Percentiles rank a stretch among this genome's conserved stretches.
These are phyloP conservation scores for Neurospora sp. DNA, from an alignment of 495 filamentous ascomycete genomes.

Conservation along the genomic window DNA sequence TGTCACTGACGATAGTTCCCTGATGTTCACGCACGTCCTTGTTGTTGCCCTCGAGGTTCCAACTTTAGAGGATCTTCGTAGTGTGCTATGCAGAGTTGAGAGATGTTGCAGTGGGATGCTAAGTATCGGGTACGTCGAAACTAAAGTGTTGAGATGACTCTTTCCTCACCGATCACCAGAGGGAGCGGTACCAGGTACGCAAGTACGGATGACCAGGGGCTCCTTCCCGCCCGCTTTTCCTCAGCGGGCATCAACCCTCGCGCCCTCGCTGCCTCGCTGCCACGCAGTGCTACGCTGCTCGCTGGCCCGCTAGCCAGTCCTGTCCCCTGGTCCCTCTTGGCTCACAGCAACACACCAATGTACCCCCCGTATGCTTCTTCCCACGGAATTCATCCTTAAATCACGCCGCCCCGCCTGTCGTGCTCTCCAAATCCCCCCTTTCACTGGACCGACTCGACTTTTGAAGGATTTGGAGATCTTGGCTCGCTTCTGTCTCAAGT, in stretches of 20 bases:
- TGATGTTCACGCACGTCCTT: not conserved
- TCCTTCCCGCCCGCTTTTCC: not conserved
- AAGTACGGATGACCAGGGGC: not conserved
- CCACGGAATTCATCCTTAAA: slow-evolving; percentile 5
- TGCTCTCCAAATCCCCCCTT: slow-evolving; percentile 10
- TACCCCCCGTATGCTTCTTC: not conserved
- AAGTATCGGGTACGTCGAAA: not conserved
- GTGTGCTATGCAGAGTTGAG: not conserved
- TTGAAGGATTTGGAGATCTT: not conserved
- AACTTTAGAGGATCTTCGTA: not conserved
- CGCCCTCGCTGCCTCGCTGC: not conserved
- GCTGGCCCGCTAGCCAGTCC: not conserved
- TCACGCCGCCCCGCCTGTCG: slow-evolving; percentile 9
- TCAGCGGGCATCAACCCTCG: not conserved
- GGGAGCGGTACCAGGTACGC: not conserved
- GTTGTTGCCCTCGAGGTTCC: not conserved
- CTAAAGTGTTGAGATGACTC: not conserved
- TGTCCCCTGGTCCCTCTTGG: not conserved
- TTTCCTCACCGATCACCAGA: not conserved
- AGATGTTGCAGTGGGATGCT: not conserved
- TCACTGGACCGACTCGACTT: not conserved
- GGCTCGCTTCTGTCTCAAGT: not conserved
- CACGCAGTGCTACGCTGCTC: not conserved
- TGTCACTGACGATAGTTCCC: not conserved
- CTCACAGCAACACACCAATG: not conserved